phyloP scores from a whole-genome alignment of 495 filamentous ascomycete genomes.

The Xylaria venustula region DNA sequence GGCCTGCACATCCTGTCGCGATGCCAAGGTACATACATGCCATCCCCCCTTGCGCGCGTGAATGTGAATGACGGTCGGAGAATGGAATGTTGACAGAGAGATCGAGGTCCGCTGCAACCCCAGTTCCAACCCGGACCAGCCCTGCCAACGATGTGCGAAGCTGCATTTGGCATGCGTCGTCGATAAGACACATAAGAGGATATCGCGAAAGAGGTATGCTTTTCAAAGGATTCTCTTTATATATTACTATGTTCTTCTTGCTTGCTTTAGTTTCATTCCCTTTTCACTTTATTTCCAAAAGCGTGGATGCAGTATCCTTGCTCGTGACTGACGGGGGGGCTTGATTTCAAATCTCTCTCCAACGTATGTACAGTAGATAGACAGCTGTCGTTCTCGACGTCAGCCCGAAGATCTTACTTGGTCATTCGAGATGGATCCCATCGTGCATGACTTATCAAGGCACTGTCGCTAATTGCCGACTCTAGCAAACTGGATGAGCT shows the following conservation, averaged over 20 bases:
- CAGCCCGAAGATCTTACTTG: background rate
- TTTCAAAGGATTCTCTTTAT: background rate
- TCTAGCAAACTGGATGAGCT: constrained; percentile 45
- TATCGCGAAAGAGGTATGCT: constrained; percentile 40
- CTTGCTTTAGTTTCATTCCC: background rate
- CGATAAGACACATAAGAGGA: constrained; percentile 45
- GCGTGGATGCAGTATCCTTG: background rate
- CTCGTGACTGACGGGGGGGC: background rate
- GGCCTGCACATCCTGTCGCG: constrained; percentile 42
- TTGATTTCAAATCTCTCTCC: background rate
- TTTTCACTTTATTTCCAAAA: background rate
- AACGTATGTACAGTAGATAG: no score
- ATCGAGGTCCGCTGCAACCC: constrained; percentile 45
- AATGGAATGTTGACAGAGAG: background rate
- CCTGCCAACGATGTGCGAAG: constrained; percentile 44
- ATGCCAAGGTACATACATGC: constrained; percentile 37
- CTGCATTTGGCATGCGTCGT: constrained; percentile 44
- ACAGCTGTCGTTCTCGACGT: no score
- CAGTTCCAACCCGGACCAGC: constrained; percentile 35
- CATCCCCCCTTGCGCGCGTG: no score
- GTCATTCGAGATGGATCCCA: background rate
- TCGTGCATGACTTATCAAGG: background rate
- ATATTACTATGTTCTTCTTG: background rate
- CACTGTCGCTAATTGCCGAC: constrained; percentile 5
- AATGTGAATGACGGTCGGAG: no score